phyloP scores from a whole-genome alignment of 1,284 basidiomycete genomes.

The Microbotryum intermedium region DNA sequence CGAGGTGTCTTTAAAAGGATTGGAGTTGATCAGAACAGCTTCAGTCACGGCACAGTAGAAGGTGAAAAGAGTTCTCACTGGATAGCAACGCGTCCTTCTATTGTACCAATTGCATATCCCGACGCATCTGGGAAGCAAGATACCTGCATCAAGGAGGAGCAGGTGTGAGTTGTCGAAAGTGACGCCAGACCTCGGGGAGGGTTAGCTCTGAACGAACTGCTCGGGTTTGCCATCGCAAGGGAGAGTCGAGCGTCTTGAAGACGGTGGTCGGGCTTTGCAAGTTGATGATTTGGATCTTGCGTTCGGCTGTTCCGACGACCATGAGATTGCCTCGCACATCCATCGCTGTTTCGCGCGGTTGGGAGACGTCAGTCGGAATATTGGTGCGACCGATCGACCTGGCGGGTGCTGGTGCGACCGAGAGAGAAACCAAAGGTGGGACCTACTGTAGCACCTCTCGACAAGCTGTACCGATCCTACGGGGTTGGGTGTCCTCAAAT shows the following conservation, averaged over 20 bases:
- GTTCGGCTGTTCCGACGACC: conserved; percentile 89
- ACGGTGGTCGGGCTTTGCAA: conserved; percentile 66
- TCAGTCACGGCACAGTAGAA: background rate
- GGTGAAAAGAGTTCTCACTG: conserved; percentile 54
- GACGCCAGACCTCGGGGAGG: background rate
- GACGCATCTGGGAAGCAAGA: conserved; percentile 72
- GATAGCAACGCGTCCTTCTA: conserved; percentile 91
- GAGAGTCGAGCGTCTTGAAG: conserved; percentile 69
- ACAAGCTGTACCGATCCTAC: conserved; percentile 70
- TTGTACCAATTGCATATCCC: conserved; percentile 84
- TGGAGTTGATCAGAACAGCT: background rate
- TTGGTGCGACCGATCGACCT: too few species aligned
- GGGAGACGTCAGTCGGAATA: conserved; percentile 17
- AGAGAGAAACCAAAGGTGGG: conserved; percentile 19
- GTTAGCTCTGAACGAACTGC: conserved; percentile 41
- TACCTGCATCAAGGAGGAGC: conserved; percentile 37
- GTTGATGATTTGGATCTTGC: conserved; percentile 81
- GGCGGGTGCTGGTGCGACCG: conserved; percentile 28
- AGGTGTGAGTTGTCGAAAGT: background rate
- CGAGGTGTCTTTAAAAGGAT: conserved; percentile 53
- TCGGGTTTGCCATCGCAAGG: conserved; percentile 90
- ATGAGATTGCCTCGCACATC: conserved; percentile 77
- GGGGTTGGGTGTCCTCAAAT: conserved; percentile 62
- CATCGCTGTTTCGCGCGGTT: conserved; percentile 45
- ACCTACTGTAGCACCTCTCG: conserved; percentile 65